Evolutionary conservation across 2,329 filamentous ascomycete genomes (phyloP), one percentile per base, ranked within the genome.

Genomic region (Fusarium lateritium): DNA sequence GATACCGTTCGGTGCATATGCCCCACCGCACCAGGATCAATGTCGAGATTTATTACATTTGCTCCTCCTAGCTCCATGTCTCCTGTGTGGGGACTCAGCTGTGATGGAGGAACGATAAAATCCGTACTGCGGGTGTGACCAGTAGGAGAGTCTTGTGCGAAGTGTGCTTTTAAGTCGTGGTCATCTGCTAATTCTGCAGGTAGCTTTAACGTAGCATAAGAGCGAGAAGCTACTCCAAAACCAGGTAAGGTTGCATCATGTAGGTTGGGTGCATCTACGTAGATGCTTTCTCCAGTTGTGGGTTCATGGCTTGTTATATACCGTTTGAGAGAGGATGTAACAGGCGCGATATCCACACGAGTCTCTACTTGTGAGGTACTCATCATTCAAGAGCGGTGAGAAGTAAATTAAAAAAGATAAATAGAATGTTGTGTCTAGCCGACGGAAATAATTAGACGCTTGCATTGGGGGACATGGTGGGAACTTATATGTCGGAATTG

Each of bases 11-110:
- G 26, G 26, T 62, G 59, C 53, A 46, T 40, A 22, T 59, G 59
- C 13, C 59, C 59, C 17, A 62, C 54, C 5, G 46, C 45, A 36
- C 54, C 54, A 31, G 54, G 54, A 14, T 59, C 54, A 1, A 62
- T 31, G n/a, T 59, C 59, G 11, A 62, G 46, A 11, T 62, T 62
- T 13, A 62, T 22, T 7, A 62, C 54, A 52, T 59, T 62, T 22
- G 40, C 59, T 10, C 44, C 59, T 31, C 59, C 59, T 9, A 62
- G 28, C 26, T 59, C 54, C 17, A 24, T 24, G 3, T 59, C 45
- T 7, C 59, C 59, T 9, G 46, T 59, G 13, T 51, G 40, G 10
- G 34, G 10, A 17, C 38, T 62, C 5, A 36, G 7, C 7, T 33
- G 22, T 21, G 53, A 43, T 9, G 58, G 10, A 9, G 53, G 58